Base-by-base conservation (phyloP, 1,139 yeast species). In the Lodderomyces orthopsilosis region DNA sequence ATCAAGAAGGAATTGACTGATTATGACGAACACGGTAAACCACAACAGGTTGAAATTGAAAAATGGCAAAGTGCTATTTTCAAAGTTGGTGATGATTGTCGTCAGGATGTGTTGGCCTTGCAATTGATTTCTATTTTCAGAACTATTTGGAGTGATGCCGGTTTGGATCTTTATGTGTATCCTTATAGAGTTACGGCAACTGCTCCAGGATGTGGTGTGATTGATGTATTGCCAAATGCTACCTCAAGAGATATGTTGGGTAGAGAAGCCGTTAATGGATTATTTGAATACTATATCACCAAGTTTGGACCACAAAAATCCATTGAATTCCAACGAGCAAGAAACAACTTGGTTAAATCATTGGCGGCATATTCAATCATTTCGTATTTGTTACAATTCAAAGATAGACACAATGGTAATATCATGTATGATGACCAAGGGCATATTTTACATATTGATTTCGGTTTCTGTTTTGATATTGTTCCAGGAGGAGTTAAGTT, bases 401-500 rank as follows among this genome's bases (percentile, higher is more conserved):
- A 94, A 64, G 99, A 94, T 67, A 81, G 99, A 61, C 99, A 94
- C 66, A 94, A 94, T 64, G 99, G 99, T 63, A 94, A 94, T 65
- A 93, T 94, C 54, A 93, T 94, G 98, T 93, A 93, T 62, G 98
- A 93, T 61, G 89, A 83, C 49, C 86, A 87, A 52, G 99, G 99
- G 3, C 97, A 93, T 60, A 80, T 94, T 46, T 70, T 94, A 49
- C 99, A 94, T 63, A 88, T 94, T 65, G 99, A 94, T 68, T 94
- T 94, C 68, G 98, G 99, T 4, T 93, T 94, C 74, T 91, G 97
- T 58, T 94, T 94, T 63, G 98, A 94, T 66, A 93, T 94, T 66
- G 98, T 89, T 32, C 99, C 99, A 4, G 99, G 99, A 51, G 98
- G 98, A 30, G 98, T 94, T 44, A 88, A 85, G 56, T 94, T 94